These are phyloP conservation scores for Vaccinium corymbosum DNA, from an alignment of 148 eudicot genomes.

Conservation along the genomic window DNA sequence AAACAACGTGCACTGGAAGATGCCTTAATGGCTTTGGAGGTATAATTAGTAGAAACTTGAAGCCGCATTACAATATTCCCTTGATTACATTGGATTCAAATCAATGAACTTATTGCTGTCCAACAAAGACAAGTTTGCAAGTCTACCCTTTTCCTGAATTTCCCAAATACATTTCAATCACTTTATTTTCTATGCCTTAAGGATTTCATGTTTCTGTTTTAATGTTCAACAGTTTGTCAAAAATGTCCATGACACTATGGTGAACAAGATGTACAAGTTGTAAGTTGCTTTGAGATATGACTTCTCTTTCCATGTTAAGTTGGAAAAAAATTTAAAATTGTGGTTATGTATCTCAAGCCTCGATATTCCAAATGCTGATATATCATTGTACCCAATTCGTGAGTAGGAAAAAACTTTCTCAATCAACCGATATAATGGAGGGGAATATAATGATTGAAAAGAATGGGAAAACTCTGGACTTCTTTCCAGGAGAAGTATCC, in stretches of 20 bases:
- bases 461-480: slow-evolving; percentile 75
- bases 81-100: background rate
- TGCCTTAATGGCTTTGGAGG: slow-evolving; percentile 93
- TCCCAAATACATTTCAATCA: background rate
- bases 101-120: background rate
- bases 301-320: background rate
- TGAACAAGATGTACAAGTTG: slow-evolving; percentile 65
- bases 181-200: background rate
- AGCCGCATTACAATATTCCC: background rate
- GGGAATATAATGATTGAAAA: slow-evolving; percentile 68
- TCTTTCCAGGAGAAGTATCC: slow-evolving; percentile 73
- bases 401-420: slow-evolving; percentile 38
- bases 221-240: slow-evolving; percentile 69
- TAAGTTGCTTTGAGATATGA: slow-evolving; percentile 35
- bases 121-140: background rate
- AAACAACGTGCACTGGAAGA: slow-evolving; percentile 92
- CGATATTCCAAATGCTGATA: background rate
- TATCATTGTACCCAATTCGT: slow-evolving; percentile 28
- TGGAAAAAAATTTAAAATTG: background rate
- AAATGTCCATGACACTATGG: slow-evolving; percentile 79
- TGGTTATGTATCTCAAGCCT: slow-evolving; percentile 9
- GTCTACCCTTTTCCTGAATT: background rate
- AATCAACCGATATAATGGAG: slow-evolving; percentile 25
- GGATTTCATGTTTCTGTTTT: background rate
- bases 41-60: slow-evolving; percentile 20